phyloP scores from a whole-genome alignment of 768 basidiomycete species.

The Sistotremastrum suecicum region DNA sequence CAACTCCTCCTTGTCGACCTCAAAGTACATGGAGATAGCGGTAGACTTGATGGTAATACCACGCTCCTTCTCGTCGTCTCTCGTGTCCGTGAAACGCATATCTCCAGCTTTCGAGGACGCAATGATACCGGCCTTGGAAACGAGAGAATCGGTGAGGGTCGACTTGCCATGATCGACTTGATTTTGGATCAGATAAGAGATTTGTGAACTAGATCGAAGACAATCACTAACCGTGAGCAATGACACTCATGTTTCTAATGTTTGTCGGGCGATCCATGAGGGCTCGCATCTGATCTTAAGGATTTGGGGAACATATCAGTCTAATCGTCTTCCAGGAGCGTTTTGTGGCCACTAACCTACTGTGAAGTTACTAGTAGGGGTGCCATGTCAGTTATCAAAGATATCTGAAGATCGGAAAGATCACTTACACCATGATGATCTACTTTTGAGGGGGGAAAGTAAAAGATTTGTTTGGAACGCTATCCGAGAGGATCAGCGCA shows the following conservation, averaged over 20 bases:
- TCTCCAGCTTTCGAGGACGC: slow-evolving; percentile 90
- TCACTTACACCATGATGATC: slow-evolving; percentile 70
- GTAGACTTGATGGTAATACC: slow-evolving; percentile 99
- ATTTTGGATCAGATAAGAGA: slow-evolving; percentile 1
- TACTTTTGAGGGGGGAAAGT: slow-evolving; percentile 26
- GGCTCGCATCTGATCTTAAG: slow-evolving; percentile 66
- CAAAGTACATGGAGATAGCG: slow-evolving; percentile 99
- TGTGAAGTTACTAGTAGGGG: slow-evolving; percentile 64
- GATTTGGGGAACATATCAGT: slow-evolving; percentile 3
- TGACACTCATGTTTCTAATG: slow-evolving; percentile 92
- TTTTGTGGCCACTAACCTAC: slow-evolving; percentile 41
- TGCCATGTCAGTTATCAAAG: slow-evolving; percentile 18
- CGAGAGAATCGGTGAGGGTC: slow-evolving; percentile 95
- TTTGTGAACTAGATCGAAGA: slow-evolving; percentile 7
- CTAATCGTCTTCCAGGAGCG: not conserved
- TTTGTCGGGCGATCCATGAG: slow-evolving; percentile 88
- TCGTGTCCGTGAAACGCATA: slow-evolving; percentile 92
- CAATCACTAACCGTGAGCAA: slow-evolving; percentile 61
- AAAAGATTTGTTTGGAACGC: slow-evolving; percentile 11
- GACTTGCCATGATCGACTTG: slow-evolving; percentile 99
- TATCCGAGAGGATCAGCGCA: slow-evolving; percentile 7
- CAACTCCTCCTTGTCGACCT: slow-evolving; percentile 83
- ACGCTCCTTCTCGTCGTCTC: slow-evolving; percentile 97
- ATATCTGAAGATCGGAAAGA: slow-evolving; percentile 1
- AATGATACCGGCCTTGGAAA: slow-evolving; percentile 99